Conservation (phyloP, 768 basidiomycete genomes). For the Termitomyces sp. region DNA sequence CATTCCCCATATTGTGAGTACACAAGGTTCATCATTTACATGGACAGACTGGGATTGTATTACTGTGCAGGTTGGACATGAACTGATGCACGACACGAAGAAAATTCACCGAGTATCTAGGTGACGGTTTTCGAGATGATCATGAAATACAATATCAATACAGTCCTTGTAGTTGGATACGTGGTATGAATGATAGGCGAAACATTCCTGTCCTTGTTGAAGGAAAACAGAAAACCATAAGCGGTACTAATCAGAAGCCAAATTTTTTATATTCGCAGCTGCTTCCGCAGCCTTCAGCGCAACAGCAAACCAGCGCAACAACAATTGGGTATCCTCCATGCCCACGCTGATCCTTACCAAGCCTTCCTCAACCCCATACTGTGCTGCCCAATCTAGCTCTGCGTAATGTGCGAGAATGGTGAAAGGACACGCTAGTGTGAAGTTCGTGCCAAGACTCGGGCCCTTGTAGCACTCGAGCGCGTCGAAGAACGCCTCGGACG, state of each 20-base stretch:
- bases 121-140: not conserved
- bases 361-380: constrained; percentile 78
- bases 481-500: constrained; percentile 82
- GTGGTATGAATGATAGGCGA: constrained; percentile 16
- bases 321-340: constrained; percentile 60
- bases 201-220: constrained; percentile 29
- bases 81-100: not conserved
- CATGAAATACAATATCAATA: constrained; percentile 5
- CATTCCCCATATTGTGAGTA: too few species aligned
- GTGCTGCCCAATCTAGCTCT: constrained; percentile 89
- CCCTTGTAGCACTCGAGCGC: constrained; percentile 81
- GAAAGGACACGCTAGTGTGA: constrained; percentile 92
- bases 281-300: constrained; percentile 75
- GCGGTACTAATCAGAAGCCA: not conserved
- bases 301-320: constrained; percentile 53
- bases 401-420: constrained; percentile 86
- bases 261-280: constrained; percentile 1
- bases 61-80: too few species aligned
- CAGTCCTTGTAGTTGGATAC: constrained; percentile 39
- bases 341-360: constrained; percentile 91
- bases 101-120: not conserved
- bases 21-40: too few species aligned
- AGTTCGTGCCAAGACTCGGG: constrained; percentile 90
- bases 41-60: too few species aligned
- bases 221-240: constrained; percentile 12